Percentiles rank a stretch among this genome's conserved stretches.
These are phyloP conservation scores for Trichoderma polysporum DNA, from an alignment of 2,329 filamentous ascomycete genomes.

Conservation along the genomic window DNA sequence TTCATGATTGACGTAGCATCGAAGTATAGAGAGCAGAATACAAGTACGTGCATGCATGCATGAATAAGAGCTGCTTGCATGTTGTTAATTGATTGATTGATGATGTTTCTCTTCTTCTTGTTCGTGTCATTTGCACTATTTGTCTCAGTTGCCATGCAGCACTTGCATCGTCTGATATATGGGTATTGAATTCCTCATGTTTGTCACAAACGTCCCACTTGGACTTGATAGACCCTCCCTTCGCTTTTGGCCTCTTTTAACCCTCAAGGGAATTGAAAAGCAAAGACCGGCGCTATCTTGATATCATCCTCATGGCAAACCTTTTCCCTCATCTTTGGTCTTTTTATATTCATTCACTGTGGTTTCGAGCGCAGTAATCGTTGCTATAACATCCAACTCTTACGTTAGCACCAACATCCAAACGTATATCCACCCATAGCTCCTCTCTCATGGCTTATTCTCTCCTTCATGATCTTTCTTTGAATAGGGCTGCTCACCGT, in stretches of 20 bases:
- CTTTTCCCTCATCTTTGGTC: neutral
- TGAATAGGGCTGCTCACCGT: constrained; percentile 42
- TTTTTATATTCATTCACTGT: constrained; percentile 18
- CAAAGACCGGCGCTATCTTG: no score
- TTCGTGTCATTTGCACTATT: neutral
- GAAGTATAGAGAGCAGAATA: neutral
- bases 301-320: neutral
- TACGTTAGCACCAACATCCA: neutral
- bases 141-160: neutral
- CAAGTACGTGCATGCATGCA: neutral
- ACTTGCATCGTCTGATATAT: neutral
- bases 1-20: neutral
- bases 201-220: neutral
- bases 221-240: no score
- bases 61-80: neutral
- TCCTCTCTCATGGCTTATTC: neutral
- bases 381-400: neutral
- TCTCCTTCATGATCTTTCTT: neutral
- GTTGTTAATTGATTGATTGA: neutral
- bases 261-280: no score
- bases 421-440: neutral
- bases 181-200: neutral
- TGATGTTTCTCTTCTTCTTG: neutral
- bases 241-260: neutral
- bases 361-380: constrained; percentile 17